Evolutionary conservation across 495 filamentous ascomycete species (phyloP), one percentile per base, ranked within the genome.

Genomic region (Bombardia bombarda): DNA sequence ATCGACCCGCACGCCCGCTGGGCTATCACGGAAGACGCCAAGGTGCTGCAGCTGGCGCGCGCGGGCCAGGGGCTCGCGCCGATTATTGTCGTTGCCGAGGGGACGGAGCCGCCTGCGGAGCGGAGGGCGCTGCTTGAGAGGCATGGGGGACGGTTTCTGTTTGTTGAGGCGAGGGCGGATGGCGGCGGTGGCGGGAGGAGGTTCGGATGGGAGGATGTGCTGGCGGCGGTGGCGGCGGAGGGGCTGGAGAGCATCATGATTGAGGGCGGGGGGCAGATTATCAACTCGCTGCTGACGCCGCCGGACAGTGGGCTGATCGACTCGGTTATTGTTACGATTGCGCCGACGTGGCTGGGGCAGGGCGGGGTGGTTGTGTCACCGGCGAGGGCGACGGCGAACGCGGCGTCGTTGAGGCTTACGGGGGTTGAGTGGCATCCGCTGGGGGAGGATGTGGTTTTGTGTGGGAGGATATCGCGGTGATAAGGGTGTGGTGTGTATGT

Each of bases 241-340:
- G 82, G 82, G 0, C 65, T 93, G 43, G 67, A 69, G 25, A 90
- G 85, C 51, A 72, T 95, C 28, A 95, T 94, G 88, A 73, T 95
- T 31, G 88, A 95, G 61, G 53, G 67, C 40, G 58, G 70, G n/a
- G 61, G 58, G 5, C 60, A 75, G 38, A 63, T 77, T 7, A 62
- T 78, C 32, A 65, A 85, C 52, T 77, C 82, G 39, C 67, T 95
- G 12, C 65, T 95, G 14, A 66, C 69, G 26, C 61, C 68, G 13
- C 70, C 75, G 40, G 79, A 84, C 46, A 63, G 73, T n/a, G 56
- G 61, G 33, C 67, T 89, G 18, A 73, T 95, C 36, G 71, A 80
- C 50, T 79, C 78, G 9, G 79, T 94, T 18, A 78, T 95, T 49
- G 71, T 93, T 43, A 94, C 89, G 0, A 74, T 95, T 49, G 87